Conservation (phyloP, 257 asterid species). For the Nicotiana sylvestris region DNA sequence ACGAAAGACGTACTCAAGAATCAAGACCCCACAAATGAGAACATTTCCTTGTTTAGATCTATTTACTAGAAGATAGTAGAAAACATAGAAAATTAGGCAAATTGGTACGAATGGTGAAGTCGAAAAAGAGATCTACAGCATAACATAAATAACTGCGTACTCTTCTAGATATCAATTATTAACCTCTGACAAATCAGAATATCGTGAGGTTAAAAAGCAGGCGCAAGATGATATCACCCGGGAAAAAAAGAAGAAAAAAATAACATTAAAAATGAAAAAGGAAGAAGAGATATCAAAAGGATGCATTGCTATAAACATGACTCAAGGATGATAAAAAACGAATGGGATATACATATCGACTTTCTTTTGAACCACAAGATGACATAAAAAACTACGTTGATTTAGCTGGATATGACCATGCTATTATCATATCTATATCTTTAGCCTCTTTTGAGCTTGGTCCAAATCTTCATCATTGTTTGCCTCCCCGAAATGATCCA, state of each 20-base stretch:
- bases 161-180: neutral
- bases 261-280: neutral
- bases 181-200: neutral
- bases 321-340: neutral
- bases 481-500: slow-evolving; percentile 35
- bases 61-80: neutral
- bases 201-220: neutral
- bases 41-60: neutral
- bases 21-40: neutral
- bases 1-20: neutral
- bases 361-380: neutral
- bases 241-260: neutral
- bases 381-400: neutral
- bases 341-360: neutral
- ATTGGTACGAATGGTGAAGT: neutral
- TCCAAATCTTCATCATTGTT: slow-evolving; percentile 40
- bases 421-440: slow-evolving; percentile 26
- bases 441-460: slow-evolving; percentile 61
- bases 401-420: neutral
- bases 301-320: slow-evolving; percentile 3
- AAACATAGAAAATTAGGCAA: neutral
- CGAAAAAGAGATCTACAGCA: neutral
- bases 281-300: neutral
- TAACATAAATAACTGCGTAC: neutral
- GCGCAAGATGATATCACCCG: neutral